Percentiles rank a stretch among this genome's conserved stretches.
phyloP scores from a whole-genome alignment of 2,329 filamentous ascomycete genomes.

The Alternaria panax region DNA sequence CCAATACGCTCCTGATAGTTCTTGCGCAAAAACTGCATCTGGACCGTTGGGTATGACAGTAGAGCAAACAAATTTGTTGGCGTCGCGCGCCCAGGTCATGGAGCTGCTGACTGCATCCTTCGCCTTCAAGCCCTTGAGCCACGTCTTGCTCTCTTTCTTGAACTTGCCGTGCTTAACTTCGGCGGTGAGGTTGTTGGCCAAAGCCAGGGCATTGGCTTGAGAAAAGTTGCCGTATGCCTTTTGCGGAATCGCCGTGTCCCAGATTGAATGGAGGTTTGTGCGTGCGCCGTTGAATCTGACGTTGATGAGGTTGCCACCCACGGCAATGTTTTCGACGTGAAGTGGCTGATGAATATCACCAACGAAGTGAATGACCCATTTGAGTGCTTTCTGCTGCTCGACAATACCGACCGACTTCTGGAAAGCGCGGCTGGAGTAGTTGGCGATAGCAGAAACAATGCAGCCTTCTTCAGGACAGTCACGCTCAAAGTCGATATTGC shows the following conservation, averaged over 20 bases:
- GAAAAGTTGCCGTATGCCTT: conserved; percentile 51
- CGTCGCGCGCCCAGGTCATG: conserved; percentile 53
- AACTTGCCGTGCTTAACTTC: conserved; percentile 53
- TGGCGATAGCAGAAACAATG: conserved; percentile 62
- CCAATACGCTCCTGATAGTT: conserved; percentile 50
- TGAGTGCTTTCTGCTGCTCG: conserved; percentile 55
- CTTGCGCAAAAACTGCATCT: conserved; percentile 45
- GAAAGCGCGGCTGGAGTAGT: conserved; percentile 54
- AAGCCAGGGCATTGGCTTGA: conserved; percentile 48
- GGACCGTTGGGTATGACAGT: conserved; percentile 52
- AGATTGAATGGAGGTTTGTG: conserved; percentile 55
- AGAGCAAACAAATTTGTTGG: conserved; percentile 54
- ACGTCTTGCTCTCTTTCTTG: conserved; percentile 37
- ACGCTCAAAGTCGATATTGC: conserved; percentile 59
- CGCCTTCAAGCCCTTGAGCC: conserved; percentile 50
- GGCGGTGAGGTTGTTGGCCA: conserved; percentile 48
- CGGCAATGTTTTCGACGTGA: conserved; percentile 58
- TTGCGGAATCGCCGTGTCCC: conserved; percentile 56
- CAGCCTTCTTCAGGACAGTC: conserved; percentile 62
- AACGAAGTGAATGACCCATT: conserved; percentile 64
- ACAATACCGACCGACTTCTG: conserved; percentile 34
- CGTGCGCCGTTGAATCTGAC: conserved; percentile 52
- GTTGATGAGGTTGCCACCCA: conserved; percentile 55
- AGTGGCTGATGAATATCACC: conserved; percentile 80
- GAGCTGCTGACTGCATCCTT: conserved; percentile 47